Base-by-base conservation (phyloP, 148 eudicot species). In the Linanthus parryae region DNA sequence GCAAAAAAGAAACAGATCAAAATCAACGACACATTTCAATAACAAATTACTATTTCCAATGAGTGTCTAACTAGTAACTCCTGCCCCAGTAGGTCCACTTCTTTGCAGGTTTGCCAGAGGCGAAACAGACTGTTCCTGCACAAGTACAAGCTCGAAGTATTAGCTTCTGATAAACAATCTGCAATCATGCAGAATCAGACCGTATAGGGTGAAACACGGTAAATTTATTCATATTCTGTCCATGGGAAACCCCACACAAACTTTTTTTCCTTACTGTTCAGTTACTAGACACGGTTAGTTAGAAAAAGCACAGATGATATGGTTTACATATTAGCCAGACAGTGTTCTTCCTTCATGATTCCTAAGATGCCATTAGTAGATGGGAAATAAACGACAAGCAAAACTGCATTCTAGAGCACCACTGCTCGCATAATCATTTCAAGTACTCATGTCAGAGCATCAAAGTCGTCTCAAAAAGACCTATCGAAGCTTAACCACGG, bases 51-150 rank as follows among this genome's bases (percentile, higher is more conserved):
- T n/a, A n/a, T n/a, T n/a, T n/a, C n/a, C n/a, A 31, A 31, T 5
- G 11, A 31, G 11, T 31, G 5, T 5, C 7, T 17, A 23, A 61
- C 69, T 64, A 92, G 62, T 92, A 88, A 46, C 99, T 92, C 40
- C 94, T 57, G 8, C 99, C 99, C 99, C 99, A 92, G 68, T 92
- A 88, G 12, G 91, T 75, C 99, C 99, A 92, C 64, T 81, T 88
- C 73, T 75, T 92, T 9, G 99, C 96, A 10, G 90, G 94, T 63
- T 92, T 92, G 8, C 99, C 94, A 0, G 99, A 92, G 13, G 99
- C 96, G 63, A 92, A 92, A 76, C 99, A 92, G 38, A 84, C 52
- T 2, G 91, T 88, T 26, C 96, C 99, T 92, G 82, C 33, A 63
- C 16, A 59, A 15, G 3, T 31, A 31, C 5, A 31, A 31, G 35